A percentile compares a stretch with the other conserved stretches of the same genome.
Conservation (phyloP, 2,329 filamentous ascomycete species). For the Phaeosphaeria sp. region DNA sequence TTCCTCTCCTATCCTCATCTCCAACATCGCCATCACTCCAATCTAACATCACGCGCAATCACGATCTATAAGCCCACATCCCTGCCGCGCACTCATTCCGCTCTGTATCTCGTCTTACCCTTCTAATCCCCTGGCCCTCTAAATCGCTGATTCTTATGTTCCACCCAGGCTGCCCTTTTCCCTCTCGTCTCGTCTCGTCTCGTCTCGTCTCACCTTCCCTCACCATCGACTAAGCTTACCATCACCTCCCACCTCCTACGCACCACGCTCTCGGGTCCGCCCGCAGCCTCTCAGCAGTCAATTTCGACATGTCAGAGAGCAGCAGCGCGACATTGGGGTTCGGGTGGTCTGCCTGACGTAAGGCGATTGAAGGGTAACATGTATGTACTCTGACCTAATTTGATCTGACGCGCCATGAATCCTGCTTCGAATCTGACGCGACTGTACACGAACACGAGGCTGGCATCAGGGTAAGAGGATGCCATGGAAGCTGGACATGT, state of each 20-base stretch:
- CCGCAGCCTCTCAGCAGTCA: background rate
- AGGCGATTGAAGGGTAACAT: too few species aligned
- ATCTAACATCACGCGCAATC: too few species aligned
- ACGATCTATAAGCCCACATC: too few species aligned
- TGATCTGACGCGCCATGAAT: too few species aligned
- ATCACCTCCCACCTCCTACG: background rate
- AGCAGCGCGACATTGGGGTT: too few species aligned
- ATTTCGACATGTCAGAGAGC: background rate
- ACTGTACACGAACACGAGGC: background rate
- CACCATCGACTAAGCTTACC: background rate
- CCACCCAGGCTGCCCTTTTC: too few species aligned
- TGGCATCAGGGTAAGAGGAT: background rate
- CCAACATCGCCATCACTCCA: background rate
- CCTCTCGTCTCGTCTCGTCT: background rate
- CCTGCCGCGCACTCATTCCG: background rate
- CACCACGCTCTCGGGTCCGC: background rate
- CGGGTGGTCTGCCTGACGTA: too few species aligned
- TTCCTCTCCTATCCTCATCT: too few species aligned
- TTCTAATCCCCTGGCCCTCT: background rate
- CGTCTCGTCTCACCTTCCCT: background rate
- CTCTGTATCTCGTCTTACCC: background rate
- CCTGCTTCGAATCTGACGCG: too few species aligned
- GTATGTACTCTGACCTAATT: too few species aligned
- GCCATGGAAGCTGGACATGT: background rate
- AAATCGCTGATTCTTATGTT: too few species aligned